Evolutionary conservation across 495 filamentous ascomycete species (phyloP), one percentile per base, ranked within the genome.

Genomic region (Lasiosphaeris hirsuta): DNA sequence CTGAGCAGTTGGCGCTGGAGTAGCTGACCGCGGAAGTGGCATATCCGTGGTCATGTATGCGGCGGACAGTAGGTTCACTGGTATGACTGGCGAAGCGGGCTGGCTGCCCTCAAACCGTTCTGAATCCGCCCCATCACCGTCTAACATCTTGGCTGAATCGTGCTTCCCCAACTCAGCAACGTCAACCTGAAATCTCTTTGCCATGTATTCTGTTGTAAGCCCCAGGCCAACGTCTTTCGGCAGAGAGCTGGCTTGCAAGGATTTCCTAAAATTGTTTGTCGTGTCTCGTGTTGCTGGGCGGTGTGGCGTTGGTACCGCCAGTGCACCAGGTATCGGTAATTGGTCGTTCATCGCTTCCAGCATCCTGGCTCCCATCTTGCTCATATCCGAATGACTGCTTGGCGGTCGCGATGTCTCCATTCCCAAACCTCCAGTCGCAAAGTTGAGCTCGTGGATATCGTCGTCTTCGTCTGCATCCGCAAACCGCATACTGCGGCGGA

Each of bases 321-420:
- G 30, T 7, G 61, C 56, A 44, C 59, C 59, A 7, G 73, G 59
- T 13, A 65, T 54, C 7, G 67, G 68, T 43, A 78, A 50, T 0
- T 68, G 55, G 53, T 78, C 74, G 19, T 72, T 66, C 73, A 78
- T 75, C 0, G 73, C 74, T 51, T 81, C 78, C 45, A 76, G 53
- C 52, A 78, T 63, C 42, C 67, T 67, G 7, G 63, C 69, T 33
- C 69, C 61, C 58, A 74, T 68, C 49, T 59, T 66, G 51, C 69
- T 72, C 17, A 65, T 52, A 38, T 72, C 69, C 2, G 76, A 76
- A 58, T 54, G 54, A 39, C 56, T 63, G 58, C 58, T 63, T 47
- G 54, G 43, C 17, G 74, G 66, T 44, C 71, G 54, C 38, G 64
- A 62, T 42, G 56, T 23, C 9, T 58, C 57, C 51, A 65, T 23